phyloP scores from a whole-genome alignment of 768 basidiomycete species.

The Hericium erinaceus region DNA sequence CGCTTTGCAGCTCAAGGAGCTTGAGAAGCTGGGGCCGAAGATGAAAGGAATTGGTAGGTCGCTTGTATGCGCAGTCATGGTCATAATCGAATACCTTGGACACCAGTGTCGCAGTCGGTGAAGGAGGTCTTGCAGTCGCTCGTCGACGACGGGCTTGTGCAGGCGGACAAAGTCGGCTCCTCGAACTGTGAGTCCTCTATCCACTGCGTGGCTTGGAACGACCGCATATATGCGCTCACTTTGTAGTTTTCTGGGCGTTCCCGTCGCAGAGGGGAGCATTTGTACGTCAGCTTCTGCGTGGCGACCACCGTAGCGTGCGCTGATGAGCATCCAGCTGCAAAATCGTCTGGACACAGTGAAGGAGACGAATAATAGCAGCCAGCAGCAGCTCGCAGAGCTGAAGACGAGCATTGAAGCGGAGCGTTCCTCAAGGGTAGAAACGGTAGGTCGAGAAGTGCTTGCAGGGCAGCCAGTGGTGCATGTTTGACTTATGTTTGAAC shows the following conservation, averaged over 20 bases:
- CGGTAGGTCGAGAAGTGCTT: constrained; percentile 29
- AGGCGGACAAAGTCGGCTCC: constrained; percentile 87
- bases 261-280: constrained; percentile 79
- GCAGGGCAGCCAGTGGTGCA: neutral
- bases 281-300: constrained; percentile 29
- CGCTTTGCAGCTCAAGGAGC: constrained; percentile 67
- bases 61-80: neutral
- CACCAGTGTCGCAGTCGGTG: constrained; percentile 75
- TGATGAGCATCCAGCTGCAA: constrained; percentile 37
- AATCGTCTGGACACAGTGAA: constrained; percentile 42
- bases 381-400: constrained; percentile 43
- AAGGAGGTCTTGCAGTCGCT: constrained; percentile 87
- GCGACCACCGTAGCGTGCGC: no score
- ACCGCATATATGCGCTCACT: constrained; percentile 13
- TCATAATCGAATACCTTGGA: neutral
- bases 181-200: constrained; percentile 60
- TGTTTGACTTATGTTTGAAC: neutral
- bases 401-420: constrained; percentile 39
- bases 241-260: constrained; percentile 89
- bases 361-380: constrained; percentile 32
- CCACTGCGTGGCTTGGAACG: constrained; percentile 14
- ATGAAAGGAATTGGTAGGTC: constrained; percentile 78
- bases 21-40: constrained; percentile 84
- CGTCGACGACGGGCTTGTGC: constrained; percentile 79
- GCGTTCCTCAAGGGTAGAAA: constrained; percentile 44